These are phyloP conservation scores for Ophidiomyces ophidiicola DNA, from an alignment of 2,329 filamentous ascomycete species.

Conservation along the genomic window DNA sequence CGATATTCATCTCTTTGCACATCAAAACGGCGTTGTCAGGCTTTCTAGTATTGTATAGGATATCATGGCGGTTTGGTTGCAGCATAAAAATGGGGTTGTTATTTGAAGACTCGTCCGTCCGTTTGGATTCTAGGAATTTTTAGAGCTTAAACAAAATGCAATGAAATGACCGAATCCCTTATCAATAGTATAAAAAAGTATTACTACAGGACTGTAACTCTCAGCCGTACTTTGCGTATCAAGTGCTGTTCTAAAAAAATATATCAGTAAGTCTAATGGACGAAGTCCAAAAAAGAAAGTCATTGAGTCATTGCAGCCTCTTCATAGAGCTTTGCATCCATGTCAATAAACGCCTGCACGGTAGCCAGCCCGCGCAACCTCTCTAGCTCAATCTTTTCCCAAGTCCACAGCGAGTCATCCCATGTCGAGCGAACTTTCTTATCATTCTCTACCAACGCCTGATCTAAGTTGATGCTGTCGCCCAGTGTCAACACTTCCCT, in stretches of 20 bases:
- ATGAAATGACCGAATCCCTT: too few relatives aligned
- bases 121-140: too few relatives aligned
- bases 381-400: conserved; percentile 48
- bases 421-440: conserved; percentile 22
- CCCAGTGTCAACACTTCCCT: conserved; percentile 28
- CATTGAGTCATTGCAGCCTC: conserved; percentile 20
- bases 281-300: conserved; percentile 16
- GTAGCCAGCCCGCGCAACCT: conserved; percentile 43
- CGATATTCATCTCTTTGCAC: background rate
- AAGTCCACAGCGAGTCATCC: conserved; percentile 41
- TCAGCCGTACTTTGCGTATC: too few relatives aligned
- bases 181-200: too few relatives aligned
- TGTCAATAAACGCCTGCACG: conserved; percentile 42
- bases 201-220: too few relatives aligned
- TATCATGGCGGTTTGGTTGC: too few relatives aligned
- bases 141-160: too few relatives aligned
- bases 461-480: conserved; percentile 22
- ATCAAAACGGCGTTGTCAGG: background rate
- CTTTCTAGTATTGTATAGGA: too few relatives aligned
- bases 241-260: too few relatives aligned
- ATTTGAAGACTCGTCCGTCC: too few relatives aligned
- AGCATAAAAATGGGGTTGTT: too few relatives aligned
- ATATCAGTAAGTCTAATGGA: too few relatives aligned
- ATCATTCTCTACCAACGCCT: conserved; percentile 23
- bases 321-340: conserved; percentile 42